These are phyloP conservation scores for Raffaelea deltoideospora DNA, from an alignment of 2,329 filamentous ascomycete species.

Conservation along the genomic window DNA sequence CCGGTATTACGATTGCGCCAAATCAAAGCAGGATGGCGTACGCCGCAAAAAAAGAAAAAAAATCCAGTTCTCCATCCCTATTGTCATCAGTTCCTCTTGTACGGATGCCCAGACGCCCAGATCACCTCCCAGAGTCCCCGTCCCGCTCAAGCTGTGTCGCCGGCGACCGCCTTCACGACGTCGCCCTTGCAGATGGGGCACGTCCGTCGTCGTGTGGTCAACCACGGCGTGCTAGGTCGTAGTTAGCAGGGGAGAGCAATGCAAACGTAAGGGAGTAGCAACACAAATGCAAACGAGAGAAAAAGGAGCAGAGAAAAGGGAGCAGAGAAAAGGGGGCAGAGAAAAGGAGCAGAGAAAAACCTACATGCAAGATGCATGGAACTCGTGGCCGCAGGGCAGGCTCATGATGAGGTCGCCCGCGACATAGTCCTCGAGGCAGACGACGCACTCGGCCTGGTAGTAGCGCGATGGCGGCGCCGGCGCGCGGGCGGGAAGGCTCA, in stretches of 20 bases:
- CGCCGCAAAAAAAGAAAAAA: no score
- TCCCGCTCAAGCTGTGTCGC: conserved; percentile 1
- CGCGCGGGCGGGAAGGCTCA: conserved; percentile 25
- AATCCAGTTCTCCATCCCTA: no score
- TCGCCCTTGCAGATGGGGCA: conserved; percentile 98
- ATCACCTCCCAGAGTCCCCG: no score
- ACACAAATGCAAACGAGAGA: not conserved
- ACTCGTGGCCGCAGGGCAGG: conserved; percentile 91
- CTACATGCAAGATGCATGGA: conserved; percentile 97
- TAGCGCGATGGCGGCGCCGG: conserved; percentile 18
- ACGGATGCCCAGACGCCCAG: no score
- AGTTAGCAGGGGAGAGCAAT: conserved; percentile 1
- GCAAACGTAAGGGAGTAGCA: no score
- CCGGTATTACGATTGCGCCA: no score
- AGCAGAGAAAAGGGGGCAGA: not conserved
- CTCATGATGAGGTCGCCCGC: conserved; percentile 95
- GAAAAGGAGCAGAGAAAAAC: conserved; percentile 21
- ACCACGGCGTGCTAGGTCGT: conserved; percentile 78
- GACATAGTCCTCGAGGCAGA: conserved; percentile 91
- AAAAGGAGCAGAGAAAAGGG: not conserved
- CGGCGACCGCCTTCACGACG: conserved; percentile 46
- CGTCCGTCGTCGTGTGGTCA: conserved; percentile 88
- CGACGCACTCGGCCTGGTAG: conserved; percentile 72
- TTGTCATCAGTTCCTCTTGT: no score
- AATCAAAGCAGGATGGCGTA: no score